Percentiles rank a stretch among this genome's conserved stretches.
Evolutionary conservation across 306 rosid genomes (phyloP).

Genomic region (Carpinus viminea): DNA sequence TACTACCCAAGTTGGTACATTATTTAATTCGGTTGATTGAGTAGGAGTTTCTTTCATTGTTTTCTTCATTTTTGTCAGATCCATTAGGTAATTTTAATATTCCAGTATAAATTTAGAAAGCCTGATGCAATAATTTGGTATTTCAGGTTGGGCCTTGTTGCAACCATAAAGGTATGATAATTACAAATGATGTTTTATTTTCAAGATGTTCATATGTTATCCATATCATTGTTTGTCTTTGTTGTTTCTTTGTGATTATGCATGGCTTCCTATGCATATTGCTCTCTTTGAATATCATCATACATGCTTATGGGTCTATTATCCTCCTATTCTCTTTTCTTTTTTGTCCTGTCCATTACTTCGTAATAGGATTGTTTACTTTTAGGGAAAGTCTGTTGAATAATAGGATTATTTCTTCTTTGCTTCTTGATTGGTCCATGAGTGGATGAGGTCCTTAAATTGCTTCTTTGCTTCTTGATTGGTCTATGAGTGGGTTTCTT

Average conservation of each 20-base stretch:
- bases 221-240: background rate
- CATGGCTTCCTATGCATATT: background rate
- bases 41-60: background rate
- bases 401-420: no score
- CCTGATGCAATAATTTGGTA: slow-evolving; percentile 37
- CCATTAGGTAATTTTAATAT: background rate
- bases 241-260: background rate
- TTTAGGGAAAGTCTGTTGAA: no score
- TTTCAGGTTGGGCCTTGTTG: slow-evolving; percentile 97
- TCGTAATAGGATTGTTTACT: no score
- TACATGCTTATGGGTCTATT: background rate
- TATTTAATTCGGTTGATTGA: background rate
- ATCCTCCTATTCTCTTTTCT: background rate
- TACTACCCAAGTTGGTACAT: background rate
- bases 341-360: no score
- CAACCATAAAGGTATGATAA: slow-evolving; percentile 81
- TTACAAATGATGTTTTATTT: background rate
- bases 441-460: no score
- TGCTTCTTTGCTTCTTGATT: no score
- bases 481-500: no score
- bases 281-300: background rate
- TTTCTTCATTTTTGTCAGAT: background rate
- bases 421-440: no score
- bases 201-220: background rate
- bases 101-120: no score